phyloP scores from a whole-genome alignment of 768 basidiomycete genomes.

The Brasilioporus rufonigricans region DNA sequence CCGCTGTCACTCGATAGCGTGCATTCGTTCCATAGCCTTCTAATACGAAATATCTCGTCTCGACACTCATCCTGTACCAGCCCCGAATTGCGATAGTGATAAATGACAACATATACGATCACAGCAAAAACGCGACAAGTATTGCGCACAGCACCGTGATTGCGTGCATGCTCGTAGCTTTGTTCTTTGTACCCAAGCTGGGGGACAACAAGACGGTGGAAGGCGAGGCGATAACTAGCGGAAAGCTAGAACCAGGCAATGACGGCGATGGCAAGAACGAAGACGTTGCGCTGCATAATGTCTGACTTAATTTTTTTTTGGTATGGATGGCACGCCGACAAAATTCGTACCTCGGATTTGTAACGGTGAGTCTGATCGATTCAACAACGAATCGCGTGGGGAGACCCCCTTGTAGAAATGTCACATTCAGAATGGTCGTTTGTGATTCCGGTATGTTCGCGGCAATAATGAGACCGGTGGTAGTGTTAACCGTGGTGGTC shows the following conservation, averaged over 20 bases:
- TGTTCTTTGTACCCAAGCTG: too few relatives aligned
- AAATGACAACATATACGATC: too few relatives aligned
- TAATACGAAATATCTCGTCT: too few relatives aligned
- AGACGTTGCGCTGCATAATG: slow-evolving; percentile 22
- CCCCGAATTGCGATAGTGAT: too few relatives aligned
- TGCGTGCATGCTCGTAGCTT: too few relatives aligned
- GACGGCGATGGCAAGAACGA: slow-evolving; percentile 26
- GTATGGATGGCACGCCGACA: background rate
- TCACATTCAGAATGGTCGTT: slow-evolving; percentile 43
- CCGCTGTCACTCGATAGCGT: too few relatives aligned
- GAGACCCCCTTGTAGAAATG: slow-evolving; percentile 30
- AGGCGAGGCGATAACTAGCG: too few relatives aligned
- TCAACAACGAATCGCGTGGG: slow-evolving; percentile 39
- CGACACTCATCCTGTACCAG: too few relatives aligned
- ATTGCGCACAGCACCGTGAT: too few relatives aligned
- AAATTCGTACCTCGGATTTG: slow-evolving; percentile 34
- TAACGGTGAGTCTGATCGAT: slow-evolving; percentile 36
- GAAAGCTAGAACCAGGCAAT: slow-evolving; percentile 24
- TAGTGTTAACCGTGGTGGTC: slow-evolving; percentile 40
- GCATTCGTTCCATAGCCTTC: too few relatives aligned
- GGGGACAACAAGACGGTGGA: too few relatives aligned
- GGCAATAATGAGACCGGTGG: slow-evolving; percentile 37
- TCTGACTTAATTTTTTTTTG: background rate
- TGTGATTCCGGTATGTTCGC: slow-evolving; percentile 40
- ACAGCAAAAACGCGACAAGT: too few relatives aligned